These are phyloP conservation scores for Salix viminalis DNA, from an alignment of 345 rosid species.

Conservation along the genomic window DNA sequence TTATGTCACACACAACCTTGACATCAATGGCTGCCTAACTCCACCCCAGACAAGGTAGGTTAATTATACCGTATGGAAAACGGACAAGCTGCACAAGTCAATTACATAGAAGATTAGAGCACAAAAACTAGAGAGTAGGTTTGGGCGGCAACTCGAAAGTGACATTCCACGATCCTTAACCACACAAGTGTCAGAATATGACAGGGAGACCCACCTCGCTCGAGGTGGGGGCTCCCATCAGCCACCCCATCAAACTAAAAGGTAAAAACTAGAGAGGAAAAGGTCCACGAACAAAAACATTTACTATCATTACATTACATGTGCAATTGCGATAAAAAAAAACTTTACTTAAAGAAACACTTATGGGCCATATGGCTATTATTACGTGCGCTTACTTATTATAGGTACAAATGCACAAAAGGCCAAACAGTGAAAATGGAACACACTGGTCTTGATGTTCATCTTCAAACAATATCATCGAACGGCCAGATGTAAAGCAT, in stretches of 20 bases:
- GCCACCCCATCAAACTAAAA: background rate
- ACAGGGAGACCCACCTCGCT: background rate
- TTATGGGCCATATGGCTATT: background rate
- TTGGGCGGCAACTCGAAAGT: background rate
- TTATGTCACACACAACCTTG: background rate
- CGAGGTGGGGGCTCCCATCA: background rate
- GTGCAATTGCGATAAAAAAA: background rate
- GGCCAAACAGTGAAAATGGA: background rate
- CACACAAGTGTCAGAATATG: background rate
- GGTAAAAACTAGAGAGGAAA: background rate
- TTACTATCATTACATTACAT: background rate
- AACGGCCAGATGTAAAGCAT: background rate
- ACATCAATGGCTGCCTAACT: background rate
- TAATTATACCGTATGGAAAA: background rate
- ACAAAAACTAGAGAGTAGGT: background rate
- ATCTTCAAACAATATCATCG: background rate
- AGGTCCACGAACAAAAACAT: background rate
- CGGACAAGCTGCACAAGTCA: background rate
- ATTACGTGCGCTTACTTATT: background rate
- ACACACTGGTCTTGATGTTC: background rate
- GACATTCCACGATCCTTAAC: constrained; percentile 6
- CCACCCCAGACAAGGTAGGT: background rate
- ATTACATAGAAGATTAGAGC: background rate
- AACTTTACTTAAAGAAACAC: background rate
- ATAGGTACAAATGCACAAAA: background rate